A percentile compares a stretch with the other conserved stretches of the same genome.
These are phyloP conservation scores for Emmonsiellopsis sp. DNA, from an alignment of 2,329 filamentous ascomycete genomes.

Conservation along the genomic window DNA sequence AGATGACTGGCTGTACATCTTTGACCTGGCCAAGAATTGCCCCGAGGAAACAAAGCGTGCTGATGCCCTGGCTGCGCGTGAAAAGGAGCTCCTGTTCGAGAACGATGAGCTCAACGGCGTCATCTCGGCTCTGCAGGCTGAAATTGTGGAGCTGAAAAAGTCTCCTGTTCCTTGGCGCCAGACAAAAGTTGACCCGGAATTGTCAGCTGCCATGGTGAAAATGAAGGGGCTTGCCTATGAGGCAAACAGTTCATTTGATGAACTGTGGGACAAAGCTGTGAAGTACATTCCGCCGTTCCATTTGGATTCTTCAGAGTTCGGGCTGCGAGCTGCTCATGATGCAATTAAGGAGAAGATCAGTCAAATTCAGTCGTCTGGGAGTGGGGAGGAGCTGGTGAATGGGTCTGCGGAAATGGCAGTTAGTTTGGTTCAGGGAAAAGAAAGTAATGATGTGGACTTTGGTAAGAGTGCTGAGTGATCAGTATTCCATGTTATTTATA, in stretches of 20 bases:
- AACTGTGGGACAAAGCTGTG: neutral
- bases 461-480: neutral
- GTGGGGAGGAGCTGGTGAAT: slow-evolving; percentile 1
- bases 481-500: no score
- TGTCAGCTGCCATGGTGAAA: slow-evolving; percentile 9
- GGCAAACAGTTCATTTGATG: neutral
- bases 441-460: neutral
- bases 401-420: slow-evolving; percentile 2
- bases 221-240: neutral
- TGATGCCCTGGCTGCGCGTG: neutral
- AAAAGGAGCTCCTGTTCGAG: neutral
- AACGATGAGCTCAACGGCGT: slow-evolving; percentile 7
- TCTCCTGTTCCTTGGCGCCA: no score
- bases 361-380: slow-evolving; percentile 1
- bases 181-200: no score
- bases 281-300: slow-evolving; percentile 1
- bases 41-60: neutral
- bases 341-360: slow-evolving; percentile 8
- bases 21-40: neutral
- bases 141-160: slow-evolving; percentile 12
- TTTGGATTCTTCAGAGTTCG: slow-evolving; percentile 3
- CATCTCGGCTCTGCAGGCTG: slow-evolving; percentile 13
- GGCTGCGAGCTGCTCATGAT: slow-evolving; percentile 6
- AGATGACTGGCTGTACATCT: neutral
- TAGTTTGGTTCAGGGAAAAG: neutral